Conservation (phyloP, 352 stramenopile species). For the Phytophthora kernoviae region DNA sequence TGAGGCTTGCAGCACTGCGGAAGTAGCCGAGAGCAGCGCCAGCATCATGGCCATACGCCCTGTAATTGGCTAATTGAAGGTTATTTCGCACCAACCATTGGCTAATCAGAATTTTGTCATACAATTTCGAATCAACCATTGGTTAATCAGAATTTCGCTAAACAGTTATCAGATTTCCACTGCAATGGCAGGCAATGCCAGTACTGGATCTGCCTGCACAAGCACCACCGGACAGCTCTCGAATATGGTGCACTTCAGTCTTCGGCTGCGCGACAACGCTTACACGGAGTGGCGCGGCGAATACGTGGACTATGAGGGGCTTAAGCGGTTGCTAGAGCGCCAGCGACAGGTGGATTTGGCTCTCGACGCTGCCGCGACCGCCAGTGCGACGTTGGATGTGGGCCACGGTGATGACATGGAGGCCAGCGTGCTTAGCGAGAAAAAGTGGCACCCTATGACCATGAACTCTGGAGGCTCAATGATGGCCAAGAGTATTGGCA, state of each 20-base stretch:
- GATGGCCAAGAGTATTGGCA: conserved; percentile 19
- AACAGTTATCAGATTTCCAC: neutral
- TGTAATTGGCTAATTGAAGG: neutral
- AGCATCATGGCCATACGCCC: neutral
- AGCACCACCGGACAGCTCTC: neutral
- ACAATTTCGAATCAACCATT: conserved; percentile 1
- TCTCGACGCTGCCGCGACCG: conserved; percentile 19
- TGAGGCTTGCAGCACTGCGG: conserved; percentile 78
- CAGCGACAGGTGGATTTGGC: conserved; percentile 52
- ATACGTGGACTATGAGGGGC: conserved; percentile 90
- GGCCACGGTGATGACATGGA: conserved; percentile 28
- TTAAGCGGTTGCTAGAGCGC: conserved; percentile 86
- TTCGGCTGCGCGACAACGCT: conserved; percentile 81
- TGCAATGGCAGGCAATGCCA: conserved; percentile 9
- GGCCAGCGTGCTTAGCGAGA: conserved; percentile 24
- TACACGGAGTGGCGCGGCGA: conserved; percentile 88
- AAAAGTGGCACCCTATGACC: conserved; percentile 37
- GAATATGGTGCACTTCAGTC: conserved; percentile 79
- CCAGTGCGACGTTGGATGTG: conserved; percentile 23
- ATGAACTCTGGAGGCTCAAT: conserved; percentile 22
- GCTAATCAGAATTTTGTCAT: conserved; percentile 18
- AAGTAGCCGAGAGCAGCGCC: conserved; percentile 40
- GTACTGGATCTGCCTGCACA: conserved; percentile 13
- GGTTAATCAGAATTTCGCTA: conserved; percentile 19
- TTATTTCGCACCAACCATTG: conserved; percentile 1